Evolutionary conservation across 2,329 filamentous ascomycete species (phyloP), one percentile per base, ranked within the genome.

Genomic region (Escovopsis sp.): DNA sequence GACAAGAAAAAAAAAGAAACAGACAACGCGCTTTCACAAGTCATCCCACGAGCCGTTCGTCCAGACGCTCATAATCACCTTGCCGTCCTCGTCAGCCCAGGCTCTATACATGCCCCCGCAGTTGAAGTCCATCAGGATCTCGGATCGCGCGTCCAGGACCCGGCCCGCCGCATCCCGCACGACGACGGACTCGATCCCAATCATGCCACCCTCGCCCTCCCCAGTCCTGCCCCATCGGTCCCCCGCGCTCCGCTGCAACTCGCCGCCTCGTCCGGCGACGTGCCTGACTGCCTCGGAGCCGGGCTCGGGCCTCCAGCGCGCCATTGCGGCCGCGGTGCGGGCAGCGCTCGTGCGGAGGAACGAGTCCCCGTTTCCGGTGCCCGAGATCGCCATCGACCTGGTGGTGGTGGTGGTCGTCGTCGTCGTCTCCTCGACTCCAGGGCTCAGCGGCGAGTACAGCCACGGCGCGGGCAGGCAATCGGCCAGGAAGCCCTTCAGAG

Each of bases 101-200:
- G 85, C 85, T 18, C 86, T 72, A 55, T 87, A 91, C 83, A 94
- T 88, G 0, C 87, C 87, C 4, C 80, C 82, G 51, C 83, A 91
- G 56, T 94, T 94, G 57, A 80, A 87, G 52, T 88, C 83, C 57
- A 79, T 82, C 12, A 88, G 63, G 6, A 93, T 69, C 41, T 72
- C 67, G 1, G 64, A 65, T 12, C 63, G 53, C 2, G 60, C 57
- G 2, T 62, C 61, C 2, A 70, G 55, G 5, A 67, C 52, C n/a
- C 50, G 49, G 0, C 69, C 67, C n/a, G 63, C 52, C 4, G 49
- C 59, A 45, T 72, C 64, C 3, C 60, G 55, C 10, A 70, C 63
- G 2, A 73, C 60, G 0, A 66, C 66, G 19, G 73, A 59, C 53
- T 87, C 82, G 38, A 88, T 82, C 0, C 85, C 87, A 52, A 94